Evolutionary conservation across 2,329 filamentous ascomycete species (phyloP), one percentile per base, ranked within the genome.

Genomic region (Furcasterigmium furcatum): DNA sequence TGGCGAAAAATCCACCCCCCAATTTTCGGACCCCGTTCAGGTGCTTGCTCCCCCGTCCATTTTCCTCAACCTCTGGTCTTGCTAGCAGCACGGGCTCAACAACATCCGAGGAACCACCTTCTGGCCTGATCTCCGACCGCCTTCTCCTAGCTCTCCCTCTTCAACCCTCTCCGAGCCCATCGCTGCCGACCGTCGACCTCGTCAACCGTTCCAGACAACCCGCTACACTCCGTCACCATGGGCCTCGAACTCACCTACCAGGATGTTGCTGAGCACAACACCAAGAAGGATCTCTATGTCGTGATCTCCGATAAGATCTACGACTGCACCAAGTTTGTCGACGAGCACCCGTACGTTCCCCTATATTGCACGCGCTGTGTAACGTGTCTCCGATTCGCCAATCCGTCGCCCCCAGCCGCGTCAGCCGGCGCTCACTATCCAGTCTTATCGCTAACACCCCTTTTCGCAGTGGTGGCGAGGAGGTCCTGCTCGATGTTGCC

Each of bases 271-370:
- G 82, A 83, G 72, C 90, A 95, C 80, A 88, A 86, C 75, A 84
- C 80, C 71, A 96, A 96, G 84, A 96, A 91, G 80, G 91, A 97
- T 68, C 76, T 96, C 54, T 96, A 80, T 75, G 67, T 96, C 61
- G 86, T 96, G 53, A 83, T 99, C 60, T 89, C 97, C 75, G 91
- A 96, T 72, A 96, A 96, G 78, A 85, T 99, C 74, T 99, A 97
- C 82, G 82, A 97, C 70, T 71, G 77, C 65, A 80, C 84, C 61
- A 87, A 85, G 70, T 99, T 99, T 71, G 77, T 97, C 57, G 92
- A 97, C 66, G 94, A 99, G 84, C 94, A 99, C 71, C 94, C 94
- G 82, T 85, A 76, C 73, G 49, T 51, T 12, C 12, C 24, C 24
- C 24, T 12, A 21, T n/a, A n/a, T n/a, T n/a, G n/a, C n/a, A n/a